Percentiles rank a stretch among this genome's conserved stretches.
phyloP scores from a whole-genome alignment of 495 filamentous ascomycete genomes.

The Saxophila tyrrhenica region DNA sequence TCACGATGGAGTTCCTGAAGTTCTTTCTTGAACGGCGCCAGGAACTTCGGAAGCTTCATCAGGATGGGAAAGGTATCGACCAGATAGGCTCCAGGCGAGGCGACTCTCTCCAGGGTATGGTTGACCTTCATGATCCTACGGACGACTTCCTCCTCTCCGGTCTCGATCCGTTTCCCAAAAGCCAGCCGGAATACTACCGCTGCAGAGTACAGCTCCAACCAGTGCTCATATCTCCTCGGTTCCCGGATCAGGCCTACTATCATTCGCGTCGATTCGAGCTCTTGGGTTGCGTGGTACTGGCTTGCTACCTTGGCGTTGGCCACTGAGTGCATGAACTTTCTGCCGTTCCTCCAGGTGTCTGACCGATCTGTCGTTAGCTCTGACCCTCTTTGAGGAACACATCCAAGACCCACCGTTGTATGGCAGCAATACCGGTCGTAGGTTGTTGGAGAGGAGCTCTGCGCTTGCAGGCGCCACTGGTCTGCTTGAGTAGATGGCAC shows the following conservation, averaged over 20 bases:
- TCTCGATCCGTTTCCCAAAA: slow-evolving; percentile 25
- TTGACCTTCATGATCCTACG: slow-evolving; percentile 20
- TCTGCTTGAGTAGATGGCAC: slow-evolving; percentile 24
- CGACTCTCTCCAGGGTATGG: slow-evolving; percentile 23
- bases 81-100: slow-evolving; percentile 24
- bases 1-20: slow-evolving; percentile 21
- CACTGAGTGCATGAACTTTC: slow-evolving; percentile 24
- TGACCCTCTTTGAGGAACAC: background rate
- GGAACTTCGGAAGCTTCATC: slow-evolving; percentile 23
- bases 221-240: slow-evolving; percentile 23
- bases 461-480: slow-evolving; percentile 18
- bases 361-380: background rate
- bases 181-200: slow-evolving; percentile 27
- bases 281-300: slow-evolving; percentile 21
- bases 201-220: slow-evolving; percentile 28
- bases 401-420: slow-evolving; percentile 8
- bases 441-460: slow-evolving; percentile 6
- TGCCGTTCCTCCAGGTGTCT: slow-evolving; percentile 17
- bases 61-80: slow-evolving; percentile 27
- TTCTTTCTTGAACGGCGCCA: slow-evolving; percentile 29
- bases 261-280: slow-evolving; percentile 37
- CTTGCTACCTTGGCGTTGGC: slow-evolving; percentile 24
- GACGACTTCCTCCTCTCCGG: slow-evolving; percentile 24
- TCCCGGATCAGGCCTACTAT: slow-evolving; percentile 20
- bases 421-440: slow-evolving; percentile 10